Conservation (phyloP, 2,329 filamentous ascomycete genomes). For the Malbranchea zuffiana region DNA sequence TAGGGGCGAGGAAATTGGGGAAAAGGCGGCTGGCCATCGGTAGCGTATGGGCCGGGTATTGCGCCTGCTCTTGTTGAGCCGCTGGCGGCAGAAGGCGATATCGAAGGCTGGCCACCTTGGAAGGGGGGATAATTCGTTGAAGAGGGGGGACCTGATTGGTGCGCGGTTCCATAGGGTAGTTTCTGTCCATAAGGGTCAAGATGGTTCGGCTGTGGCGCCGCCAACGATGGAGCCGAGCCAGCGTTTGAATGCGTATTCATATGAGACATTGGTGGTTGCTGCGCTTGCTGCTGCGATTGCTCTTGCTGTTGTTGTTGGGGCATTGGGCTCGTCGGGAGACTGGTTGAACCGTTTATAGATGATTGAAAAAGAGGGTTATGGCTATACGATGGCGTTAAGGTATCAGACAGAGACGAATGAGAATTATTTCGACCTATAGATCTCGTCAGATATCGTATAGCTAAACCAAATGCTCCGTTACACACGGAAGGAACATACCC, state of each 20-base stretch:
- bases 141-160: conserved; percentile 42
- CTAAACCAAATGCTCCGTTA: background rate
- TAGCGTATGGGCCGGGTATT: conserved; percentile 39
- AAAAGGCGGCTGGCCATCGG: conserved; percentile 24
- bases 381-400: conserved; percentile 58
- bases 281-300: conserved; percentile 23
- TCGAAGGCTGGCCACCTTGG: conserved; percentile 21
- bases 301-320: conserved; percentile 19
- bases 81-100: conserved; percentile 33
- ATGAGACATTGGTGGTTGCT: conserved; percentile 31
- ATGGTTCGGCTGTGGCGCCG: conserved; percentile 43
- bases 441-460: conserved; percentile 21
- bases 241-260: conserved; percentile 38
- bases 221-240: conserved; percentile 17
- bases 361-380: conserved; percentile 50
- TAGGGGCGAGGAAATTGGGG: conserved; percentile 34
- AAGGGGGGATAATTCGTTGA: conserved; percentile 34
- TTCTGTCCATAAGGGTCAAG: conserved; percentile 52
- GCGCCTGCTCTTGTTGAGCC: conserved; percentile 45
- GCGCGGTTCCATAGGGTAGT: conserved; percentile 31
- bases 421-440: conserved; percentile 44
- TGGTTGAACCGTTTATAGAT: conserved; percentile 46
- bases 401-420: conserved; percentile 49
- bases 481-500: conserved; percentile 20
- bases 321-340: conserved; percentile 18